These are phyloP conservation scores for Scorias spongiosa DNA, from an alignment of 2,329 filamentous ascomycete genomes.

Conservation along the genomic window DNA sequence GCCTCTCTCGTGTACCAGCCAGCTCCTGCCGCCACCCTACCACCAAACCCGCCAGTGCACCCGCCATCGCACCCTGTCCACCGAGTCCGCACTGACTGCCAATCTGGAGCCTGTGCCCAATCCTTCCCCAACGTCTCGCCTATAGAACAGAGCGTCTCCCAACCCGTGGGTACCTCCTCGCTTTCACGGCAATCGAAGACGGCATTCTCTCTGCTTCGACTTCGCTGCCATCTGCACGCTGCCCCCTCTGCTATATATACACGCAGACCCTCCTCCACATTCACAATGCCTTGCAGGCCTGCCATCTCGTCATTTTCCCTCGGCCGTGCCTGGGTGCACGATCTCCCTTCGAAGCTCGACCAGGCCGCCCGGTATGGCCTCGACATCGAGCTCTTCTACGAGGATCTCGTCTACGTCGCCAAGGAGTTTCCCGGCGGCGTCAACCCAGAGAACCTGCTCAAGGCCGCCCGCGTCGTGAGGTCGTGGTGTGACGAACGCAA, in stretches of 20 bases:
- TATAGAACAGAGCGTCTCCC: background rate
- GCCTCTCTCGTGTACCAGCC: no score
- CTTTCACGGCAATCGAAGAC: background rate
- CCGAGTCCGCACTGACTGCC: no score
- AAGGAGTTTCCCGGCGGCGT: conserved; percentile 28
- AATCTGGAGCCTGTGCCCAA: background rate
- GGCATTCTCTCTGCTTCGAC: background rate
- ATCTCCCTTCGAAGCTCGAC: conserved; percentile 50
- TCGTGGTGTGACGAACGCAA: conserved; percentile 40
- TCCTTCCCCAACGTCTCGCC: background rate
- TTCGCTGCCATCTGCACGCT: background rate
- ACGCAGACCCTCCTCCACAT: background rate
- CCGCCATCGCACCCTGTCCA: no score
- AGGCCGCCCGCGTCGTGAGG: conserved; percentile 43
- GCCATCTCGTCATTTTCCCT: conserved; percentile 66
- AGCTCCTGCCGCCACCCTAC: no score
- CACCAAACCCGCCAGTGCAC: no score
- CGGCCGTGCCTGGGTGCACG: conserved; percentile 56
- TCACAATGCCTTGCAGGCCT: conserved; percentile 37
- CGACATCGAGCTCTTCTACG: conserved; percentile 64
- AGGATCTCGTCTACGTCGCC: conserved; percentile 54
- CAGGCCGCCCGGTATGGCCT: conserved; percentile 51
- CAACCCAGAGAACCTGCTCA: conserved; percentile 32
- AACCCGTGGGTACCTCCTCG: background rate
- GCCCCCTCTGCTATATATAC: background rate